phyloP scores from a whole-genome alignment of 306 rosid species.

The Crotalaria pallida region DNA sequence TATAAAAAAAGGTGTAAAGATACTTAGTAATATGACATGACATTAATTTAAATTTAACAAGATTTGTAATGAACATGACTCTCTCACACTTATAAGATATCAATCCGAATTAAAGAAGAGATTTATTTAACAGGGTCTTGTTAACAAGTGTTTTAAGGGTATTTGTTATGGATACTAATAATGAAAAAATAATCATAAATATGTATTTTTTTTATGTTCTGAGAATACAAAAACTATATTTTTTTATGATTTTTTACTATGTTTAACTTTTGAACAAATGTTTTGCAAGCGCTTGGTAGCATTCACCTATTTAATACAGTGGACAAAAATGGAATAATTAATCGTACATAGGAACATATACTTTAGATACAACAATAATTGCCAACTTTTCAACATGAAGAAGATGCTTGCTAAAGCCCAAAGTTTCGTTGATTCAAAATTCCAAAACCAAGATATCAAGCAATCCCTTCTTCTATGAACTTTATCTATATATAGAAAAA shows the following conservation, averaged over 20 bases:
- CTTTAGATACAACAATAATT: constrained; percentile 20
- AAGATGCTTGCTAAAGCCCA: constrained; percentile 36
- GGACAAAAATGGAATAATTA: background rate
- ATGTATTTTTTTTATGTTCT: too few species aligned
- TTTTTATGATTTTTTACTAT: too few species aligned
- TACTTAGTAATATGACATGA: too few species aligned
- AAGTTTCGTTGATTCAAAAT: constrained; percentile 46
- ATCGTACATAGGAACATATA: constrained; percentile 28
- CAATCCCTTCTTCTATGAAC: constrained; percentile 40
- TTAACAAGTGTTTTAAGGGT: too few species aligned
- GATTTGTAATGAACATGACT: background rate
- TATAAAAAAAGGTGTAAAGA: too few species aligned
- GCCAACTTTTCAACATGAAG: background rate
- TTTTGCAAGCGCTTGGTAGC: too few species aligned
- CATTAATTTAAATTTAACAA: background rate
- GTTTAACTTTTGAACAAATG: too few species aligned
- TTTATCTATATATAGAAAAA: constrained; percentile 17
- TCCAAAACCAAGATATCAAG: constrained; percentile 78
- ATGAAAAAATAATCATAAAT: too few species aligned
- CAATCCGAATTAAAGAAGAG: constrained; percentile 3
- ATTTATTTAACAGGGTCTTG: too few species aligned
- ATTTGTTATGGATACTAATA: too few species aligned
- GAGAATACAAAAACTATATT: too few species aligned
- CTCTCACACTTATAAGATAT: background rate
- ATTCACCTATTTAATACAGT: background rate